phyloP scores from a whole-genome alignment of 495 filamentous ascomycete species.

The Penicillium alfredii region DNA sequence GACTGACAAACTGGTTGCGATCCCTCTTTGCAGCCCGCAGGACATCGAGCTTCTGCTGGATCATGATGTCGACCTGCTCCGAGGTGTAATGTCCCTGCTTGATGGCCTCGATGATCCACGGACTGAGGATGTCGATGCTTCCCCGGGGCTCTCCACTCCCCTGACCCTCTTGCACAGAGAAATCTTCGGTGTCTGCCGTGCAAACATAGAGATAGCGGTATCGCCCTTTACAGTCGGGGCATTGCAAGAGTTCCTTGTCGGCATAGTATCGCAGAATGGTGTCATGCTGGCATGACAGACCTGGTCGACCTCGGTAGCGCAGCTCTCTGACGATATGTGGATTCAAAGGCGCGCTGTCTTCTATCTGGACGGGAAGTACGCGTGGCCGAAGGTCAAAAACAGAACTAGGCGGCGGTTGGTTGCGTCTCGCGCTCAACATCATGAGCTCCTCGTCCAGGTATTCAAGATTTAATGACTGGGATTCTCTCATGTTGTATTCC shows the following conservation, averaged over 20 bases:
- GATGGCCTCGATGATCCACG: slow-evolving; percentile 41
- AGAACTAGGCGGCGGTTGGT: too few relatives aligned
- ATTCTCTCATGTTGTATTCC: too few relatives aligned
- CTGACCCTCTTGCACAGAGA: slow-evolving; percentile 3
- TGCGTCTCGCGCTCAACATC: too few relatives aligned
- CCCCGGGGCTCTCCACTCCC: slow-evolving; percentile 11
- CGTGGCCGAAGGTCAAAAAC: too few relatives aligned
- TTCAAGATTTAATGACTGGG: too few relatives aligned
- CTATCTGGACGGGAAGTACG: background rate
- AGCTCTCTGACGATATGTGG: background rate
- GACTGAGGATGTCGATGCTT: slow-evolving; percentile 19
- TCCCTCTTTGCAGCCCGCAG: slow-evolving; percentile 15
- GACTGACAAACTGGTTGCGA: background rate
- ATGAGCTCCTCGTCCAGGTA: too few relatives aligned
- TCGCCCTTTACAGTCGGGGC: background rate
- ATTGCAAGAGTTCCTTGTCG: slow-evolving; percentile 6
- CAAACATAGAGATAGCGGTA: slow-evolving; percentile 61
- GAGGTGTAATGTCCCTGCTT: slow-evolving; percentile 46
- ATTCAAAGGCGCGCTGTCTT: background rate
- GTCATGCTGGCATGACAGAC: background rate
- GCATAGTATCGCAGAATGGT: slow-evolving; percentile 38
- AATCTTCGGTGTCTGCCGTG: slow-evolving; percentile 44
- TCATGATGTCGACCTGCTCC: slow-evolving; percentile 35
- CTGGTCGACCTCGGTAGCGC: background rate
- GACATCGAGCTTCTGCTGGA: slow-evolving; percentile 36